A percentile compares a stretch with the other conserved stretches of the same genome.
Conservation (phyloP, 306 rosid species). For the Malus sieversii region DNA sequence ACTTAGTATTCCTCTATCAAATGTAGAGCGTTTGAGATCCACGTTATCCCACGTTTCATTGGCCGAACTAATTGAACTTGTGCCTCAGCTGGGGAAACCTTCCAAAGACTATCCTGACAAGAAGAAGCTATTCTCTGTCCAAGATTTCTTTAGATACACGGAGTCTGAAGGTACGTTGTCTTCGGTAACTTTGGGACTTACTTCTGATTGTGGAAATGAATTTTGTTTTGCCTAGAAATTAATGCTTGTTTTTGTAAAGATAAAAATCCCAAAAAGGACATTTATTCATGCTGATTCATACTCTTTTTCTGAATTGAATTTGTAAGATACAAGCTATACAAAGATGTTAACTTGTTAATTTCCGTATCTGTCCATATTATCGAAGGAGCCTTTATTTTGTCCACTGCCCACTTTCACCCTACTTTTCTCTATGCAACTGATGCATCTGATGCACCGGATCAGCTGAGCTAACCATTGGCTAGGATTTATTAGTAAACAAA, state of each 20-base stretch:
- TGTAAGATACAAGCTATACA: neutral
- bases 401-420: neutral
- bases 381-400: neutral
- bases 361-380: neutral
- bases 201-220: neutral
- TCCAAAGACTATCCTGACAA: constrained; percentile 93
- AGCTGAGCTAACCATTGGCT: neutral
- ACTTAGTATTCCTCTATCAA: constrained; percentile 85
- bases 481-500: neutral
- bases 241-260: neutral
- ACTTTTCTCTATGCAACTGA: neutral
- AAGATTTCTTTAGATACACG: constrained; percentile 96
- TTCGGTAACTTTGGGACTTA: constrained; percentile 1
- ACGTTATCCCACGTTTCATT: constrained; percentile 82
- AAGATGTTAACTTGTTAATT: neutral
- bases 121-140: constrained; percentile 85
- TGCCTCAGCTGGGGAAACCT: constrained; percentile 71
- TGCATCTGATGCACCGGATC: neutral
- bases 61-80: constrained; percentile 80
- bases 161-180: constrained; percentile 84
- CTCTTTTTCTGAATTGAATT: neutral
- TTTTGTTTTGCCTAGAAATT: constrained; percentile 12
- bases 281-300: neutral
- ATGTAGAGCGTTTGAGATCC: constrained; percentile 93
- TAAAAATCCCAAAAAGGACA: neutral